phyloP scores from a whole-genome alignment of 176 grass and related monocot species.

The Rhynchospora tenuis region DNA sequence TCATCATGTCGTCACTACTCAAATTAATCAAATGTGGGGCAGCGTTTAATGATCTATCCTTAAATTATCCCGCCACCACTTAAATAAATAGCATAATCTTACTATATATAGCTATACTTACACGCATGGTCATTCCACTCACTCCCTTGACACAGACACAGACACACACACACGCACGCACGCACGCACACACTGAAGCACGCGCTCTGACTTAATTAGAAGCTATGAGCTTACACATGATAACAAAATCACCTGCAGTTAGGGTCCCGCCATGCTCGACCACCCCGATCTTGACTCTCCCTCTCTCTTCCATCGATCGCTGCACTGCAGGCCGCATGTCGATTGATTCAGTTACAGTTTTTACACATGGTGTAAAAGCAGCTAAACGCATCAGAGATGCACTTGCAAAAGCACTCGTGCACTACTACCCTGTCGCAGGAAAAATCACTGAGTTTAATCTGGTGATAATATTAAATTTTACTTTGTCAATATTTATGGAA shows the following conservation, averaged over 20 bases:
- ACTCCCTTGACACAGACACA: neutral
- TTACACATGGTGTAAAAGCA: constrained; percentile 14
- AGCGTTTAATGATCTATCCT: neutral
- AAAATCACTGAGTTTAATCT: constrained; percentile 32
- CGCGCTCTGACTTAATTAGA: no score
- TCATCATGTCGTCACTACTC: no score
- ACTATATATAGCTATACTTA: neutral
- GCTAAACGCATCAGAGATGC: constrained; percentile 42
- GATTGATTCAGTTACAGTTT: constrained; percentile 66
- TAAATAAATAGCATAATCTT: neutral
- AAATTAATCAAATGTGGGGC: no score
- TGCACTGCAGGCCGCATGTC: constrained; percentile 37
- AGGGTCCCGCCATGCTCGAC: constrained; percentile 34
- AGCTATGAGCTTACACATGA: neutral
- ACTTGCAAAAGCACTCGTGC: constrained; percentile 51
- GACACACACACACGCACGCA: neutral
- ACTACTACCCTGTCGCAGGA: constrained; percentile 68
- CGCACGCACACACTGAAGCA: neutral
- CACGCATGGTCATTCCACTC: neutral
- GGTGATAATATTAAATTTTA: neutral
- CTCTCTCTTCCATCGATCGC: constrained; percentile 69
- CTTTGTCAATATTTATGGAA: neutral
- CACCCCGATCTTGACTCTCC: constrained; percentile 30
- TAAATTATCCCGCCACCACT: neutral
- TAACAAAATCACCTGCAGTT: constrained; percentile 32